Conservation (phyloP, 352 stramenopile genomes). For the Paralagenidium karlingii region DNA sequence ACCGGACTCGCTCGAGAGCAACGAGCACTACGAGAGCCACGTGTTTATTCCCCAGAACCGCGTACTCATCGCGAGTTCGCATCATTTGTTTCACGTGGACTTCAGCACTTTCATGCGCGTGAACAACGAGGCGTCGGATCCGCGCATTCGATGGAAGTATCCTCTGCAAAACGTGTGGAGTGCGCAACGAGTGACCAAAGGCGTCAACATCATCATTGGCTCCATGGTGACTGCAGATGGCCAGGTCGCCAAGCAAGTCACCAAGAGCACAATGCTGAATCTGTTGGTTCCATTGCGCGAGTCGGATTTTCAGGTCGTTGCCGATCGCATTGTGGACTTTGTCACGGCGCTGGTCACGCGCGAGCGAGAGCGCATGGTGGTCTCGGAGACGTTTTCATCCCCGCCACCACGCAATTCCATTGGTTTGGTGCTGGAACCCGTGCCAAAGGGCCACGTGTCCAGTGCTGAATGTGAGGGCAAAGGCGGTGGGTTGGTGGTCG, state of each 20-base stretch:
- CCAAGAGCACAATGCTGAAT: conserved; percentile 33
- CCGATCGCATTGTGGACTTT: conserved; percentile 24
- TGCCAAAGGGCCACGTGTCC: conserved; percentile 12
- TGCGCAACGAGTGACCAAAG: conserved; percentile 21
- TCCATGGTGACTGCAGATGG: conserved; percentile 19
- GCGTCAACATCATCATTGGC: conserved; percentile 34
- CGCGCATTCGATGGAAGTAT: conserved; percentile 32
- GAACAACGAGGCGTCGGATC: conserved; percentile 4
- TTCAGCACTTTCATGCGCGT: conserved; percentile 7
- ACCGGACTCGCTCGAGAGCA: conserved; percentile 29
- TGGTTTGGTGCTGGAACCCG: conserved; percentile 32
- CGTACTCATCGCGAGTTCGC: conserved; percentile 57
- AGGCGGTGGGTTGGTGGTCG: conserved; percentile 23
- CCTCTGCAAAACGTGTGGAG: conserved; percentile 26
- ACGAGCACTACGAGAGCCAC: conserved; percentile 70
- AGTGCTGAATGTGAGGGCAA: not conserved
- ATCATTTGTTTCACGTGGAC: conserved; percentile 55
- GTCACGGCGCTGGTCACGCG: conserved; percentile 22
- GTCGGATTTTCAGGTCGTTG: conserved; percentile 7
- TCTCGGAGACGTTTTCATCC: conserved; percentile 20
- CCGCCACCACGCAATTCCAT: conserved; percentile 30
- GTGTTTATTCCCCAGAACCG: conserved; percentile 50
- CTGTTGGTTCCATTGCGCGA: conserved; percentile 30
- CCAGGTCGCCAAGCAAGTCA: conserved; percentile 10
- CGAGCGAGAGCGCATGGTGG: conserved; percentile 19